Evolutionary conservation across 108 stramenopile genomes (phyloP), one percentile per base, ranked within the genome.

Genomic region (Nitzschia sp.): DNA sequence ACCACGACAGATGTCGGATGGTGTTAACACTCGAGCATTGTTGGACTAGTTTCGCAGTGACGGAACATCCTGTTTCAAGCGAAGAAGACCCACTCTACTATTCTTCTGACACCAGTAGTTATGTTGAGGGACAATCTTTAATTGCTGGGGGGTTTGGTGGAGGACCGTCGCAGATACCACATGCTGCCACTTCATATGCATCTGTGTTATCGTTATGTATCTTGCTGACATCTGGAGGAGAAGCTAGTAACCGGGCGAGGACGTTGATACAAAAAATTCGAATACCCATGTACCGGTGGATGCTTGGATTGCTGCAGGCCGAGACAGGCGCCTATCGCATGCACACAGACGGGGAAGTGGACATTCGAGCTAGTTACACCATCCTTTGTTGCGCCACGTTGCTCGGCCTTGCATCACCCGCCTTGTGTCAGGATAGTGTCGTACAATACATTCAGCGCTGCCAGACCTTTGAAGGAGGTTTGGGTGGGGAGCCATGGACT

Each of bases 381-480:
- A 73, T 96, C 17, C 36, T 97, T 50, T 78, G 89, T 19, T 77
- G 93, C 45, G 84, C 91, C 21, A 58, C 76, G 21, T 78, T 98
- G 15, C 69, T 91, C 33, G 83, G 89, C 38, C 52, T 97, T 28
- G 57, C 77, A 3, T 83, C 84, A 13, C 73, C 81, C 11, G 50
- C 87, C 30, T 32, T 58, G 38, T 74, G 90, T 21, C 47, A 45
- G 1, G 74, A 73, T 34, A 76, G 69, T 0, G 80, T 78, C 3
- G 84, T 80, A 5, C 45, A 76, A 1, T 80, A 66, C 63, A 73
- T 97, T 25, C 65, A 73, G 0, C 54, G 76, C 1, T 98, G 98
- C 72, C 98, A 99, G 80, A 98, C 97, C 1, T 97, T 80, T 59
- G 97, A 99, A 80, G 99, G 99, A 5, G 99, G 99, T n/a, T 83